phyloP scores from a whole-genome alignment of 1,284 basidiomycete species.

The Golubevia sp. region DNA sequence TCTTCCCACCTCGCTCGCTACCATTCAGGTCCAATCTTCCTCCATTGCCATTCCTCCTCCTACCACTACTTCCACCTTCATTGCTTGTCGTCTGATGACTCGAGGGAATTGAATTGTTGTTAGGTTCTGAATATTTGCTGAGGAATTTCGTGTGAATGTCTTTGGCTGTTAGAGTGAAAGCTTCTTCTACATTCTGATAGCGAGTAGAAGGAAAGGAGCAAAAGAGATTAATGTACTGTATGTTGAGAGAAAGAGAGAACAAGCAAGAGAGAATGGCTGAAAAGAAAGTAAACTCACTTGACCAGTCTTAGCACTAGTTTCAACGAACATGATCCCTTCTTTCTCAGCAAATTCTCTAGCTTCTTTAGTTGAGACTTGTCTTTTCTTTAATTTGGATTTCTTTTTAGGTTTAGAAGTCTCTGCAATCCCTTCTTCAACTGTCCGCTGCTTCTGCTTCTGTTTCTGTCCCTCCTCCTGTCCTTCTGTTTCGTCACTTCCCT shows the following conservation, averaged over 20 bases:
- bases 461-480: conserved; percentile 11
- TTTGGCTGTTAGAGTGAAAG: conserved; percentile 28
- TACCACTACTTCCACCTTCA: not conserved
- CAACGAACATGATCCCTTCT: conserved; percentile 44
- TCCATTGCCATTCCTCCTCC: not conserved
- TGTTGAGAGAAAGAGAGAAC: no score
- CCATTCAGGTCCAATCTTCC: not conserved
- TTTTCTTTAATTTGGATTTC: conserved; percentile 1
- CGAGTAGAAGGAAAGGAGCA: no score
- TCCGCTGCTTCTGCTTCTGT: not conserved
- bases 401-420: not conserved
- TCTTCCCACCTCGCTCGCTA: not conserved
- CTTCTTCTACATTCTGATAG: conserved; percentile 29
- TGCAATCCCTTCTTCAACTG: no score
- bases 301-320: conserved; percentile 48
- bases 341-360: conserved; percentile 31
- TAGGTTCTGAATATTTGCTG: not conserved
- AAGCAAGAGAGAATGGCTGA: no score
- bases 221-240: no score
- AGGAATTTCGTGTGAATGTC: conserved; percentile 38
- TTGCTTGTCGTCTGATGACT: no score
- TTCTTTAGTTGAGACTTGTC: conserved; percentile 24
- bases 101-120: not conserved
- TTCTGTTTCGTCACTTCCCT: conserved; percentile 11
- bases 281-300: no score